These are phyloP conservation scores for Fusarium nematophilum DNA, from an alignment of 2,329 filamentous ascomycete genomes.

Conservation along the genomic window DNA sequence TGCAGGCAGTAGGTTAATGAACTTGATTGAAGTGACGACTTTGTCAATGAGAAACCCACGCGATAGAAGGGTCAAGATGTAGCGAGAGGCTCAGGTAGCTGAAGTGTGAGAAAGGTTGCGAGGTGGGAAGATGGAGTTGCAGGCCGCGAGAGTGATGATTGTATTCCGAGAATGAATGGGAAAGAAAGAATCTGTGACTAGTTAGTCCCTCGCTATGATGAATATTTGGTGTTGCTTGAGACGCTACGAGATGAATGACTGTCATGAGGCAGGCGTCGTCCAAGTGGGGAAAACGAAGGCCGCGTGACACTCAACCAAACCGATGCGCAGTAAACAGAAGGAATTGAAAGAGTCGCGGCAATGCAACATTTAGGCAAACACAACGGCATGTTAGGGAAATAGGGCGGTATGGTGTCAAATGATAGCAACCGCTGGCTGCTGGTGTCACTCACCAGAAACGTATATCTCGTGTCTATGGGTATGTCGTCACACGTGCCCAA, in stretches of 20 bases:
- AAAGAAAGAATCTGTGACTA: constrained; percentile 37
- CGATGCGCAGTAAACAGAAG: constrained; percentile 21
- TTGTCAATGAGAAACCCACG: too few relatives aligned
- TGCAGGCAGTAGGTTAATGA: constrained; percentile 4
- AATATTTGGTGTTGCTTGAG: constrained; percentile 22
- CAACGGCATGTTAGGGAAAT: constrained; percentile 8
- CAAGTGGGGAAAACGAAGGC: constrained; percentile 29
- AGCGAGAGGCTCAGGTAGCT: not conserved
- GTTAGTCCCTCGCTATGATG: constrained; percentile 36
- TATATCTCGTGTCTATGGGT: constrained; percentile 45
- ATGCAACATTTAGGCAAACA: constrained; percentile 4
- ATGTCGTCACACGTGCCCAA: constrained; percentile 42
- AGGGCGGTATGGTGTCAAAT: constrained; percentile 15
- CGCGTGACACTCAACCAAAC: constrained; percentile 23
- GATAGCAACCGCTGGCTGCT: constrained; percentile 13
- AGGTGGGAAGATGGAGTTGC: constrained; percentile 16
- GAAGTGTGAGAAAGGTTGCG: constrained; percentile 12
- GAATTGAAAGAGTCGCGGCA: constrained; percentile 11
- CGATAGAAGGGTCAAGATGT: not conserved
- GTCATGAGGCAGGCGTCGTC: constrained; percentile 6
- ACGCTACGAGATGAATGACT: constrained; percentile 23
- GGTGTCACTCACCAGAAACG: constrained; percentile 38
- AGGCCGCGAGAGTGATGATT: constrained; percentile 25
- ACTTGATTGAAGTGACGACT: not conserved
- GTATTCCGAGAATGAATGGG: constrained; percentile 28